These are phyloP conservation scores for Pichia inconspicua DNA, from an alignment of 1,139 yeast genomes.

Conservation along the genomic window DNA sequence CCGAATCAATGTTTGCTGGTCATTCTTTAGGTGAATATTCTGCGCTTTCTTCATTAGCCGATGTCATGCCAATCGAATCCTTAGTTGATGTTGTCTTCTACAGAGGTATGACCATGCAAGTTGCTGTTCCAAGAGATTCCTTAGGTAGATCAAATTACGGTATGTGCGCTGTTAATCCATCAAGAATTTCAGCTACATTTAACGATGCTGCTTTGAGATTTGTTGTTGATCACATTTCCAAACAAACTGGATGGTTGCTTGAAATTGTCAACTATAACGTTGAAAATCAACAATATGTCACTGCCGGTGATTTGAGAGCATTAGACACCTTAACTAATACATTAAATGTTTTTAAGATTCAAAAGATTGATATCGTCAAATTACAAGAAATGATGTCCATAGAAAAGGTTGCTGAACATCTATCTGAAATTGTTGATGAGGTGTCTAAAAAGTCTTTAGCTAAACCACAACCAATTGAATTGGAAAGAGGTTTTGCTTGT, in stretches of 20 bases:
- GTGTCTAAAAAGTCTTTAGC: constrained; percentile 72
- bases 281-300: constrained; percentile 95
- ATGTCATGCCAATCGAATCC: constrained; percentile 97
- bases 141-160: constrained; percentile 96
- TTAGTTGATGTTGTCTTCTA: constrained; percentile 97
- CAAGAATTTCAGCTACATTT: constrained; percentile 83
- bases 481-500: constrained; percentile 97
- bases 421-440: constrained; percentile 80
- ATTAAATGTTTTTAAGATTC: constrained; percentile 82
- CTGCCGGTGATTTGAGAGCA: constrained; percentile 97
- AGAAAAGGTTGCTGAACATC: constrained; percentile 82
- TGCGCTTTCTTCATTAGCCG: constrained; percentile 93
- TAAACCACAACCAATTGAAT: constrained; percentile 92
- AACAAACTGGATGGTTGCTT: constrained; percentile 83
- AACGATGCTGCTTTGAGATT: constrained; percentile 89
- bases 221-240: constrained; percentile 83
- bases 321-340: constrained; percentile 91
- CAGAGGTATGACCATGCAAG: constrained; percentile 99
- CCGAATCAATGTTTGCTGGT: constrained; percentile 94
- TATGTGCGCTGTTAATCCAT: constrained; percentile 98
- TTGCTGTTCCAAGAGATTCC: constrained; percentile 96
- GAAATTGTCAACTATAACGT: constrained; percentile 98
- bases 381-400: constrained; percentile 73
- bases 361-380: constrained; percentile 88
- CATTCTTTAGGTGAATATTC: constrained; percentile 99